Base-by-base conservation (phyloP, 2,329 filamentous ascomycete genomes). In the Exophiala lecanii-corni region DNA sequence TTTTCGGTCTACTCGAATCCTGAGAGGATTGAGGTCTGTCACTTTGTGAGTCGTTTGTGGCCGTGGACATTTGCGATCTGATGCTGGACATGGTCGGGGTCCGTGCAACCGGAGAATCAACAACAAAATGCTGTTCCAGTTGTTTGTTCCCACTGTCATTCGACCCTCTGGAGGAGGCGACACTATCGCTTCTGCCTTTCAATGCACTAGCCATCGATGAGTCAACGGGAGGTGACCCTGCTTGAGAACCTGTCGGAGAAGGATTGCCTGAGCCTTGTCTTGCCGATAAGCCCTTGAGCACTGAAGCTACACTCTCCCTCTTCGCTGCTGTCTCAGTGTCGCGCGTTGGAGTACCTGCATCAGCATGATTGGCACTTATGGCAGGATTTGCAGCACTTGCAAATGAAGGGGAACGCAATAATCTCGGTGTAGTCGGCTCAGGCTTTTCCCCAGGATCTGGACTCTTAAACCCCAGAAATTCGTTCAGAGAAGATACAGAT, bases 351-450 rank as follows among this genome's bases (percentile, higher is more conserved):
- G 80, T 71, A 47, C 88, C 82, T 15, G 80, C 79, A 49, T 82
- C 81, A 1, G 78, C 73, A 23, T 75, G 72, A 55, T 88, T 82
- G 1, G 81, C 79, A 20, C 77, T 79, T 5, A 89, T 76, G 15
- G 82, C 69, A 1, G 86, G 82, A 41, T 78, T 74, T 2, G 82
- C 75, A 18, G 76, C 74, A 43, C 70, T 72, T 9, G 79, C 76
- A 53, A 84, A 81, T 0, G 82, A 82, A 26, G 73, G 71, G 2
- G 82, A 78, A 34, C 80, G 71, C 47, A 83, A 70, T 1, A 71
- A 69, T 54, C 72, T 75, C 20, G 81, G 76, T 39, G 57, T 41
- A 12, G 58, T 34, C 6, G 55, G 48, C 7, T 48, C 43, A 20
- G 51, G 12, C 26, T 39, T 39, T 51, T 55, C 28, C 54, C 44